Conservation (phyloP, 202 grass and related monocot species). For the Panicum virgatum region DNA sequence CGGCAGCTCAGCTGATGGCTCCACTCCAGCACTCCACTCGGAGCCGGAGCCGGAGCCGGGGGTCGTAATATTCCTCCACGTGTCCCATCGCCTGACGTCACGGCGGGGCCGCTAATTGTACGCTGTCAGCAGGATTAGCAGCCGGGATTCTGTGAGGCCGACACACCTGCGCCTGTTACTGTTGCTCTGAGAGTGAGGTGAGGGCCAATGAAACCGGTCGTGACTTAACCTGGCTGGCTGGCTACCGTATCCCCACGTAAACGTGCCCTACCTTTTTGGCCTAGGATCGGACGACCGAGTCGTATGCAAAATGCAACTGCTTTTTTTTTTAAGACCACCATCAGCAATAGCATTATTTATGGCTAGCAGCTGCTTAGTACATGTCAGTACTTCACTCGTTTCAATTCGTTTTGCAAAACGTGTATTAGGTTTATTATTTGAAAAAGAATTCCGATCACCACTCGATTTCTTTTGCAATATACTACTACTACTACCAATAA, state of each 20-base stretch:
- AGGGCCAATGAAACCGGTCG: neutral
- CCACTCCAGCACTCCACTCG: slow-evolving; percentile 31
- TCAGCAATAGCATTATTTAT: neutral
- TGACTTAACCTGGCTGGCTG: neutral
- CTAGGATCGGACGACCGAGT: neutral
- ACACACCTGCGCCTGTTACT: neutral
- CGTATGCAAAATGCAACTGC: neutral
- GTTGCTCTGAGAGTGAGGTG: neutral
- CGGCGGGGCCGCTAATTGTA: neutral
- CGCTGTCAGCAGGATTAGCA: neutral
- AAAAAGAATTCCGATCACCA: too few species aligned
- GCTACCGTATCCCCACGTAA: too few species aligned
- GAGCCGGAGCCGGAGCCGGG: too few species aligned
- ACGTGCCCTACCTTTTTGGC: neutral
- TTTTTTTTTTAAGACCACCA: neutral
- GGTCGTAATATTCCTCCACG: neutral
- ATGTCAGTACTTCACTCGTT: neutral
- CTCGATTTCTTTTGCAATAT: too few species aligned
- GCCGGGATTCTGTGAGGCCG: neutral
- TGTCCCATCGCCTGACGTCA: neutral
- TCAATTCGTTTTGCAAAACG: neutral
- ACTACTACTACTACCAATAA: too few species aligned
- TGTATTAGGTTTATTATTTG: neutral
- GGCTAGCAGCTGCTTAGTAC: neutral
- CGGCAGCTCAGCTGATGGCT: slow-evolving; percentile 34